Evolutionary conservation across 345 rosid species (phyloP).

Genomic region (Noccaea caerulescens): DNA sequence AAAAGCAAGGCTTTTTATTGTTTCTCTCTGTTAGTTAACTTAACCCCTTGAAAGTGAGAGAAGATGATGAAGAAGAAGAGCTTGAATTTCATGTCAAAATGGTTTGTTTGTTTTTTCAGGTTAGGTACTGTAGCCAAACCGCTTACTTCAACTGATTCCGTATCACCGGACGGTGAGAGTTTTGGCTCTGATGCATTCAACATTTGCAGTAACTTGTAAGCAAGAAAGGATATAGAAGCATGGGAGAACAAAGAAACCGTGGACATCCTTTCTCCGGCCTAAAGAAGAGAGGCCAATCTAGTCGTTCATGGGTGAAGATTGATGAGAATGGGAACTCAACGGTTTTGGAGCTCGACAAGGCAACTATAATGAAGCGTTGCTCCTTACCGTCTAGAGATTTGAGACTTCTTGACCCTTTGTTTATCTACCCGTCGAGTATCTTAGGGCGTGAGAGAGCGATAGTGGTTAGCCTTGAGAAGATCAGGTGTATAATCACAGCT

Average conservation of each 20-base stretch:
- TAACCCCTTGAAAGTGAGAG: background rate
- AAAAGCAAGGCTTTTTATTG: no score
- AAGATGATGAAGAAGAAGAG: background rate
- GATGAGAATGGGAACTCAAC: slow-evolving; percentile 67
- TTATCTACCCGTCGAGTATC: slow-evolving; percentile 88
- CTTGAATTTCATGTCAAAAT: slow-evolving; percentile 10
- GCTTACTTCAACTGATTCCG: slow-evolving; percentile 1
- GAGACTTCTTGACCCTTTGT: slow-evolving; percentile 92
- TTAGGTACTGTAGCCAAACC: slow-evolving; percentile 3
- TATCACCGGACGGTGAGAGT: background rate
- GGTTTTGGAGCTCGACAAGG: slow-evolving; percentile 80
- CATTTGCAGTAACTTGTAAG: slow-evolving; percentile 17
- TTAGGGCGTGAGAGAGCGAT: slow-evolving; percentile 94
- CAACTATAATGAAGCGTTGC: slow-evolving; percentile 89
- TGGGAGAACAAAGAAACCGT: slow-evolving; percentile 61
- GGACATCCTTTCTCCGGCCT: slow-evolving; percentile 51
- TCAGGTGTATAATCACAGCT: slow-evolving; percentile 91
- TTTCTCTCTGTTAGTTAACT: background rate
- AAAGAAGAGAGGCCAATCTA: slow-evolving; percentile 89
- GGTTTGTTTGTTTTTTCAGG: slow-evolving; percentile 19
- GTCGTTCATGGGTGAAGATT: slow-evolving; percentile 93
- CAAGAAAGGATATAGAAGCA: slow-evolving; percentile 35
- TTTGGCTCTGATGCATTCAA: slow-evolving; percentile 8
- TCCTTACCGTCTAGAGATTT: slow-evolving; percentile 92
- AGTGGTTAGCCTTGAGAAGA: slow-evolving; percentile 89